A percentile compares a stretch with the other conserved stretches of the same genome.
These are phyloP conservation scores for Sugiyamaella grinbergsii DNA, from an alignment of 1,139 yeast genomes.

Conservation along the genomic window DNA sequence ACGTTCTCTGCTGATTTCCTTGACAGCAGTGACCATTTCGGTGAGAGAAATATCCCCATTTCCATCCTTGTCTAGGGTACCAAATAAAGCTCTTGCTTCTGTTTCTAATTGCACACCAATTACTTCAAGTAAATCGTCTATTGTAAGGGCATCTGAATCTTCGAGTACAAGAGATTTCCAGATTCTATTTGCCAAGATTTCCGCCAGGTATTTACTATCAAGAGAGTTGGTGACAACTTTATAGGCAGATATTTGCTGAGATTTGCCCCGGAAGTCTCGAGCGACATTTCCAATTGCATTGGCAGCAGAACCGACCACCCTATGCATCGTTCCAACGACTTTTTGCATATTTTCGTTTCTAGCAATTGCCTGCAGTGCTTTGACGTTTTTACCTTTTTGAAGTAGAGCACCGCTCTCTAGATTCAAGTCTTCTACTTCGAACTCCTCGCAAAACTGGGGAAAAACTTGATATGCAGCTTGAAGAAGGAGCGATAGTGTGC, in stretches of 20 bases:
- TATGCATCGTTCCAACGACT: conserved; percentile 37
- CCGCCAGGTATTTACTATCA: conserved; percentile 37
- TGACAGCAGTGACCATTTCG: conserved; percentile 43
- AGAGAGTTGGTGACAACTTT: conserved; percentile 44
- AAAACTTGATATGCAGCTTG: conserved; percentile 44
- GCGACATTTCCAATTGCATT: conserved; percentile 39
- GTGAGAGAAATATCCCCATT: conserved; percentile 45
- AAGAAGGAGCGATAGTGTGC: conserved; percentile 40
- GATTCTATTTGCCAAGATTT: conserved; percentile 44
- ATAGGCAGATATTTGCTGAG: conserved; percentile 29
- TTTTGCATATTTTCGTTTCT: conserved; percentile 34
- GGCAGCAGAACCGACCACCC: conserved; percentile 40
- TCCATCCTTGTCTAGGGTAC: conserved; percentile 43
- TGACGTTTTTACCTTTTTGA: conserved; percentile 29
- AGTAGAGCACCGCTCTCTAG: conserved; percentile 39
- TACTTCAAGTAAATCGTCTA: conserved; percentile 44
- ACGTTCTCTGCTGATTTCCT: conserved; percentile 43
- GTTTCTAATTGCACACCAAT: conserved; percentile 39
- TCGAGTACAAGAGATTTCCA: conserved; percentile 49
- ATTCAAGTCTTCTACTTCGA: conserved; percentile 43
- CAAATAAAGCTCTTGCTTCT: conserved; percentile 43
- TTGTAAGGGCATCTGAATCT: conserved; percentile 41
- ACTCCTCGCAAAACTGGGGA: conserved; percentile 44
- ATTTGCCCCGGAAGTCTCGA: conserved; percentile 34
- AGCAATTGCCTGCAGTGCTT: conserved; percentile 27